Percentiles rank a stretch among this genome's conserved stretches.
phyloP scores from a whole-genome alignment of 1,284 basidiomycete species.

The Cerrena zonata region DNA sequence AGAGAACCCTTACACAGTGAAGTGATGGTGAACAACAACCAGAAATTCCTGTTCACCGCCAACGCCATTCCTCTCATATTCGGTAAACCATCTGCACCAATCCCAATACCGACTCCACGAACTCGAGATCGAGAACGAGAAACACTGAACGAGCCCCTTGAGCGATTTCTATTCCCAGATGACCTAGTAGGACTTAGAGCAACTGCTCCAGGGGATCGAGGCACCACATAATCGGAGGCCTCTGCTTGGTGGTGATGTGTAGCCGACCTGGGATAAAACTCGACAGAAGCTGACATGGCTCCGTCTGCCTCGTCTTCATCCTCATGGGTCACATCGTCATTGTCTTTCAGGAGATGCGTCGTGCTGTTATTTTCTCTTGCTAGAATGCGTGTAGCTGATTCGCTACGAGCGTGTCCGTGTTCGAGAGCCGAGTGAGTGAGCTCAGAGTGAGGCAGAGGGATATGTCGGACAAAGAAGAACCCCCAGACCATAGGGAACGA shows the following conservation, averaged over 20 bases:
- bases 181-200: slow-evolving; percentile 24
- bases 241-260: slow-evolving; percentile 11
- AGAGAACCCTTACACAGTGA: slow-evolving; percentile 52
- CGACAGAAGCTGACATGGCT: slow-evolving; percentile 6
- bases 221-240: slow-evolving; percentile 22
- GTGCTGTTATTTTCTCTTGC: slow-evolving; percentile 24
- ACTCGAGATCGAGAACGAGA: slow-evolving; percentile 3
- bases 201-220: slow-evolving; percentile 16
- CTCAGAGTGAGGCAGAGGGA: slow-evolving; percentile 41
- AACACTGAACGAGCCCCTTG: slow-evolving; percentile 18
- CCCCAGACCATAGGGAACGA: slow-evolving; percentile 66
- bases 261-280: slow-evolving; percentile 11
- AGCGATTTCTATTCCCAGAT: slow-evolving; percentile 16
- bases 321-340: slow-evolving; percentile 12
- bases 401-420: slow-evolving; percentile 10
- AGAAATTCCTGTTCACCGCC: slow-evolving; percentile 59
- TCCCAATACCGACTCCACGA: slow-evolving; percentile 8
- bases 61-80: slow-evolving; percentile 48
- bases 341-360: slow-evolving; percentile 23
- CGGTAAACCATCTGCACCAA: slow-evolving; percentile 18
- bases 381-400: slow-evolving; percentile 18
- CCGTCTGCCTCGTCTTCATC: slow-evolving; percentile 18
- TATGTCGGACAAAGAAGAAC: slow-evolving; percentile 53
- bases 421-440: slow-evolving; percentile 14
- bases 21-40: slow-evolving; percentile 67